A percentile compares a stretch with the other conserved stretches of the same genome.
Conservation (phyloP, 2,329 filamentous ascomycete genomes). For the Huntiella bhutanensis region DNA sequence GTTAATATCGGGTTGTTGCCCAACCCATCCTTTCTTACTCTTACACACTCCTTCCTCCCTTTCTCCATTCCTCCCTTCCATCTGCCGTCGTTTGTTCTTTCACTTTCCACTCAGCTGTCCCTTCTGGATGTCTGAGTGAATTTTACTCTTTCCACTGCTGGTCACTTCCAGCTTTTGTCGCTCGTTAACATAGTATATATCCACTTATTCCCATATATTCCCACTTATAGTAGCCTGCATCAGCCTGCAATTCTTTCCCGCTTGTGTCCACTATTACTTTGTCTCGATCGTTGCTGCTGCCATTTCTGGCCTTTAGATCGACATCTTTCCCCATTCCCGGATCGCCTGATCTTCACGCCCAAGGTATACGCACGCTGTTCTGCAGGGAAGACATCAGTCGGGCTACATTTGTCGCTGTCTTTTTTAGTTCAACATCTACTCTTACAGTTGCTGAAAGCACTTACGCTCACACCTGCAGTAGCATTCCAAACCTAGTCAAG, state of each 20-base stretch:
- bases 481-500: neutral
- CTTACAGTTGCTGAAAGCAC: neutral
- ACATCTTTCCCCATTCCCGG: neutral
- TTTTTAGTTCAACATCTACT: neutral
- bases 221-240: neutral
- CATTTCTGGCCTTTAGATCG: neutral
- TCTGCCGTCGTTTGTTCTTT: too few species aligned
- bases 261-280: neutral
- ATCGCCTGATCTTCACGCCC: neutral
- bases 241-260: neutral
- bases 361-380: neutral
- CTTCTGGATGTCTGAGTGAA: too few species aligned
- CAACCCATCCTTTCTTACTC: too few species aligned
- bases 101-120: too few species aligned
- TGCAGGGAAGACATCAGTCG: neutral
- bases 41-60: too few species aligned
- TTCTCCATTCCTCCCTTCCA: too few species aligned
- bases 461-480: neutral
- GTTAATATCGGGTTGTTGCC: too few species aligned
- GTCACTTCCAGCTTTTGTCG: too few species aligned
- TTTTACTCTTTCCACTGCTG: too few species aligned
- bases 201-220: constrained; percentile 2
- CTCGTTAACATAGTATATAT: too few species aligned
- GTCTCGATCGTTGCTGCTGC: neutral
- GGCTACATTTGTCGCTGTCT: neutral